These are phyloP conservation scores for Fraxinus ornus DNA, from an alignment of 305 asterid genomes.

Conservation along the genomic window DNA sequence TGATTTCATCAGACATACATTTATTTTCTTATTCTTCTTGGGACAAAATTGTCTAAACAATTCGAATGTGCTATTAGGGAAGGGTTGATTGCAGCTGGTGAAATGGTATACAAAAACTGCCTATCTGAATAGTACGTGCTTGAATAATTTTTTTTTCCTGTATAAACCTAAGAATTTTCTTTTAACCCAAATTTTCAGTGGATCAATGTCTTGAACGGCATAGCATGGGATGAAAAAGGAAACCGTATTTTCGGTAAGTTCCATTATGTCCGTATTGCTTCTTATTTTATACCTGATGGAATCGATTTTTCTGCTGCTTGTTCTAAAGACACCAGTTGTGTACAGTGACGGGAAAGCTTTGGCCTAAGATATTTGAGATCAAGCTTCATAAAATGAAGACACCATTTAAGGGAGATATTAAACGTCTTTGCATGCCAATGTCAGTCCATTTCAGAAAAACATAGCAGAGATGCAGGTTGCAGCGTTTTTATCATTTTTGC, in stretches of 20 bases:
- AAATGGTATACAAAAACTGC: constrained; percentile 35
- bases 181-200: constrained; percentile 35
- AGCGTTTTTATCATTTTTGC: neutral
- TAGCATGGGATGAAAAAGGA: constrained; percentile 60
- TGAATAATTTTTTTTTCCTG: neutral
- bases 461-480: constrained; percentile 1
- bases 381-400: constrained; percentile 41
- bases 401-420: constrained; percentile 42
- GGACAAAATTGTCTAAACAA: constrained; percentile 18
- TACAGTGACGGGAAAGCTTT: constrained; percentile 71
- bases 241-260: constrained; percentile 55
- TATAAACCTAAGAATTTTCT: neutral
- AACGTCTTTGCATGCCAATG: constrained; percentile 45
- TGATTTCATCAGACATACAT: neutral
- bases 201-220: constrained; percentile 66
- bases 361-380: constrained; percentile 73
- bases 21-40: neutral
- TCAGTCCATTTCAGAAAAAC: constrained; percentile 29
- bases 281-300: neutral
- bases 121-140: neutral
- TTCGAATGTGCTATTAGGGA: constrained; percentile 37
- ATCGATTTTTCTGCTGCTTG: neutral
- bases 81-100: constrained; percentile 46
- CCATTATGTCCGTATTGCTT: neutral
- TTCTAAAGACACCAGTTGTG: neutral